Base-by-base conservation (phyloP, 306 rosid species). In the Inga leiocalycina region DNA sequence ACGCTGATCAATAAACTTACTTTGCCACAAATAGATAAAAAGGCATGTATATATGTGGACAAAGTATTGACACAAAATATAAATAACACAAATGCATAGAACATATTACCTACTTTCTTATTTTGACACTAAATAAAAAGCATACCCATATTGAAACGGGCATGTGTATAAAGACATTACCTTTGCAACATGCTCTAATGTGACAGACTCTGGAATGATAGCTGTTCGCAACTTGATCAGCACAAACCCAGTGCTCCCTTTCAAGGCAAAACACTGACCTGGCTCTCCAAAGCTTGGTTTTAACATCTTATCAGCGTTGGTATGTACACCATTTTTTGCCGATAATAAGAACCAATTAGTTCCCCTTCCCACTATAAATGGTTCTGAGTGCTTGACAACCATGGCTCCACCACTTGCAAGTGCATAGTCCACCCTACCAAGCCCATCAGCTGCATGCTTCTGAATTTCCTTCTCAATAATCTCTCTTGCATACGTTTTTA, bases 241-340 rank as follows among this genome's bases (percentile, higher is more conserved):
- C 39, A 92, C 94, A 89, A 91, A 97, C 32, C 99, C 99, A 51
- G 76, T 81, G 67, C 83, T 90, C 44, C 96, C 99, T 80, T 87
- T 93, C 95, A 97, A 81, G 2, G 98, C 88, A 78, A 97, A 97
- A 84, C 99, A 97, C 82, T 92, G 95, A 35, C 98, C 99, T 0
- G 99, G 98, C 84, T 97, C 98, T 10, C 99, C 99, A 76, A 97
- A 94, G 86, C 99, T 97, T 1, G 99, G 99, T 24, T 74, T 90
- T 84, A 97, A 80, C 99, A 97, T 90, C 91, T 86, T 94, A 20
- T 86, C 87, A 0, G 99, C 97, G 52, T 86, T 86, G 35, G 77
- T 77, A 52, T 86, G 93, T 49, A 89, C 93, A 71, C 86, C 87
- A 68, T 82, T 86, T 72, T 75, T 88, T 2, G 74, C 65, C 76